Conservation (phyloP, 2,329 filamentous ascomycete genomes). For the Ambrosiella beaveri region DNA sequence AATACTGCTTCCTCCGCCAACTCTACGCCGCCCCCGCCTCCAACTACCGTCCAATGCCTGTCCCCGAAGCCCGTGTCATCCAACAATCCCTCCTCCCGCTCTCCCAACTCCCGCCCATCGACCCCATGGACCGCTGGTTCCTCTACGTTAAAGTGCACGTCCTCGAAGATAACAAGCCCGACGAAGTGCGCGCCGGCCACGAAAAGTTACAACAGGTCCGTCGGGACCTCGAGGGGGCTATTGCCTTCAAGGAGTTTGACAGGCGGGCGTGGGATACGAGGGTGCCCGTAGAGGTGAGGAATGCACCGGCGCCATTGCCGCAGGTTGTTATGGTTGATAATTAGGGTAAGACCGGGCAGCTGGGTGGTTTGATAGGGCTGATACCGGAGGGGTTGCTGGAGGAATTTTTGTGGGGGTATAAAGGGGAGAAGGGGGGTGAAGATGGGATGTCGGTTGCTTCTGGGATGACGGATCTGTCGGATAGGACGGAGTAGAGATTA, state of each 20-base stretch:
- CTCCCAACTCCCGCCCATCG: conserved; percentile 29
- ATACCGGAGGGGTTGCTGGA: not conserved
- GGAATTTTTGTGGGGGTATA: not conserved
- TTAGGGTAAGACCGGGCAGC: not conserved
- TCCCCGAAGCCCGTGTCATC: conserved; percentile 14
- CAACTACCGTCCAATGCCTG: conserved; percentile 18
- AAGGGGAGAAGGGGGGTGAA: not conserved
- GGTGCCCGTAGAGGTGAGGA: conserved; percentile 23
- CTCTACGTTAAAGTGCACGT: conserved; percentile 37
- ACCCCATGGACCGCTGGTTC: conserved; percentile 35
- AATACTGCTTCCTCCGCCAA: conserved; percentile 34
- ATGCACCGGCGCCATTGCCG: conserved; percentile 20
- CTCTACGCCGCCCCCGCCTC: conserved; percentile 24
- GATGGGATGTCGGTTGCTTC: no score
- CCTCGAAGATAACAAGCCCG: conserved; percentile 38
- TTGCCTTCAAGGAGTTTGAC: conserved; percentile 35
- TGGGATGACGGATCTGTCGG: no score
- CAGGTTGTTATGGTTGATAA: conserved; percentile 15
- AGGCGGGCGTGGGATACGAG: conserved; percentile 37
- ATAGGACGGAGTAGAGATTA: no score
- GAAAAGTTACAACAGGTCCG: conserved; percentile 31
- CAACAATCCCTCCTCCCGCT: conserved; percentile 27
- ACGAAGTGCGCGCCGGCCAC: conserved; percentile 37
- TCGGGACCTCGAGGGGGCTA: conserved; percentile 32
- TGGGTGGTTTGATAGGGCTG: not conserved